Evolutionary conservation across 148 eudicot genomes (phyloP).

Genomic region (Amaranthus palmeri): DNA sequence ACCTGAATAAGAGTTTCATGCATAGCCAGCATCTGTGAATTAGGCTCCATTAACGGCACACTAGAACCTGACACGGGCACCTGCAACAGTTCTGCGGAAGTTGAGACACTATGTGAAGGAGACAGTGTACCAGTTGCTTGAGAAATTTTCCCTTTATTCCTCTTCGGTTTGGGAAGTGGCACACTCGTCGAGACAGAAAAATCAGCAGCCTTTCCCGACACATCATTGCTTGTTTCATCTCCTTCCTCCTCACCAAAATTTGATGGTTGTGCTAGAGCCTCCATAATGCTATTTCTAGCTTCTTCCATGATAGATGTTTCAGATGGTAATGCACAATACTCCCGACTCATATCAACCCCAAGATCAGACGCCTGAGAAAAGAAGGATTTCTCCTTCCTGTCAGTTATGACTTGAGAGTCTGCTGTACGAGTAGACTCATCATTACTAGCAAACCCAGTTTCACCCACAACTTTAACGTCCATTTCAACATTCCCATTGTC

Average conservation of each 20-base stretch:
- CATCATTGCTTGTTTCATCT: conserved; percentile 44
- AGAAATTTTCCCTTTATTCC: conserved; percentile 55
- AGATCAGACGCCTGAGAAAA: conserved; percentile 92
- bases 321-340: conserved; percentile 45
- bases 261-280: conserved; percentile 51
- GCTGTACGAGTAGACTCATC: conserved; percentile 35
- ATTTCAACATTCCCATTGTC: conserved; percentile 54
- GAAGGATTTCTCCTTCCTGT: conserved; percentile 63
- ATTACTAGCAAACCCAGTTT: conserved; percentile 45
- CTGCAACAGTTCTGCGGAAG: conserved; percentile 46
- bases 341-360: conserved; percentile 69
- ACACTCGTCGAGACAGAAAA: conserved; percentile 30
- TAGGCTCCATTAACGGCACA: conserved; percentile 36
- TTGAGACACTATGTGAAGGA: conserved; percentile 53
- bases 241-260: conserved; percentile 44
- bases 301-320: conserved; percentile 53
- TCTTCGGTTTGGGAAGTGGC: conserved; percentile 55
- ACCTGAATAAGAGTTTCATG: conserved; percentile 73
- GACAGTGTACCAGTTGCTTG: conserved; percentile 58
- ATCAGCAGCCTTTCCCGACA: conserved; percentile 34
- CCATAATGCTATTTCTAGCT: conserved; percentile 46
- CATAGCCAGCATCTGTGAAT: conserved; percentile 48
- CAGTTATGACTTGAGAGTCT: conserved; percentile 40
- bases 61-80: conserved; percentile 46
- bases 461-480: conserved; percentile 89